These are phyloP conservation scores for Codiaeum variegatum DNA, from an alignment of 441 rosid species.

Conservation along the genomic window DNA sequence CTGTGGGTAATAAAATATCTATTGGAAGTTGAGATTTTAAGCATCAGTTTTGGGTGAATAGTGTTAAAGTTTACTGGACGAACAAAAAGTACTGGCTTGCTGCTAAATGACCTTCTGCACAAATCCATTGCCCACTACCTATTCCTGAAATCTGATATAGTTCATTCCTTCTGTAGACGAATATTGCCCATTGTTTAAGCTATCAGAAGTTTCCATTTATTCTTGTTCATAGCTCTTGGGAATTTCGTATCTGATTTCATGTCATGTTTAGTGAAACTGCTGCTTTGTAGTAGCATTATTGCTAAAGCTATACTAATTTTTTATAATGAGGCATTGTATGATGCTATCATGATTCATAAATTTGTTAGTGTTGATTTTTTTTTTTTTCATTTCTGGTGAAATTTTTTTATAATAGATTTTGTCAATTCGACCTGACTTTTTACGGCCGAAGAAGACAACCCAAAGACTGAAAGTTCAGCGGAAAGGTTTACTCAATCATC, in stretches of 20 bases:
- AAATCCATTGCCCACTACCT: not conserved
- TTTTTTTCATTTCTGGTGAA: conserved; percentile 35
- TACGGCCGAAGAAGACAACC: conserved; percentile 58
- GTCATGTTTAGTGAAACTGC: conserved; percentile 1
- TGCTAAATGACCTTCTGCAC: not conserved
- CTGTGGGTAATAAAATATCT: not conserved
- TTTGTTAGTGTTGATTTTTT: conserved; percentile 35
- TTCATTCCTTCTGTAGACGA: not conserved
- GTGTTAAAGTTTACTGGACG: not conserved
- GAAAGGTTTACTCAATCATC: conserved; percentile 53
- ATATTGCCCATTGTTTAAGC: not conserved
- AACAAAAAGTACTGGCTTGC: not conserved
- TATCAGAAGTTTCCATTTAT: not conserved
- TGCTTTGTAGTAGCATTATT: conserved; percentile 19
- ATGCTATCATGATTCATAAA: conserved; percentile 26
- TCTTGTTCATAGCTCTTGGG: not conserved
- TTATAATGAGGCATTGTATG: conserved; percentile 28
- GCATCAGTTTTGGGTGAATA: not conserved
- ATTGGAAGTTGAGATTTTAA: not conserved
- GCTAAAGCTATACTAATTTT: conserved; percentile 10
- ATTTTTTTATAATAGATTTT: conserved; percentile 54
- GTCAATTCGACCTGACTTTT: conserved; percentile 56
- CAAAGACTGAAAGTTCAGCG: conserved; percentile 57
- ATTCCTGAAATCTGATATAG: not conserved
- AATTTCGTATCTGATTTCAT: not conserved